Evolutionary conservation across 2,329 filamentous ascomycete genomes (phyloP).

Genomic region (Pseudogymnoascus sp.): DNA sequence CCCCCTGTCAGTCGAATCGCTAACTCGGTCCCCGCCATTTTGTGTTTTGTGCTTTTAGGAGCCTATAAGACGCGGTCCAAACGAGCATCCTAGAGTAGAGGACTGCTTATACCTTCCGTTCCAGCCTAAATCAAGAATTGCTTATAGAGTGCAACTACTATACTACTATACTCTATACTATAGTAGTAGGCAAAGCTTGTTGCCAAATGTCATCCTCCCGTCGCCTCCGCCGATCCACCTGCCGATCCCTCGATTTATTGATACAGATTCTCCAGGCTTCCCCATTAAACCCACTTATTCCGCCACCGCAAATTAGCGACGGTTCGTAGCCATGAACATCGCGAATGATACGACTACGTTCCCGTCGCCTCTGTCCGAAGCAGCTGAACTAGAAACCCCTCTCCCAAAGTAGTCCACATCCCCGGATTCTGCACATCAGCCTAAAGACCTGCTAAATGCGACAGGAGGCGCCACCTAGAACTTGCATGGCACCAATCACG

Average conservation of each 20-base stretch:
- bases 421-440: constrained; percentile 1
- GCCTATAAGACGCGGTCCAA: too few relatives aligned
- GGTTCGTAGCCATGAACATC: not conserved
- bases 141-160: not conserved
- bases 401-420: not conserved
- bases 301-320: constrained; percentile 5
- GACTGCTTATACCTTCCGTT: not conserved
- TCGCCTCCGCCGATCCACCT: not conserved
- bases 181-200: constrained; percentile 1
- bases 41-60: too few relatives aligned
- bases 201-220: not conserved
- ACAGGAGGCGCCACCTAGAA: not conserved
- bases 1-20: not conserved
- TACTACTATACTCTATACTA: not conserved
- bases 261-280: not conserved
- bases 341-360: not conserved
- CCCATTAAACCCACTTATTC: not conserved
- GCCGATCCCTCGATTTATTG: constrained; percentile 3
- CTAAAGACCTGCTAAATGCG: not conserved
- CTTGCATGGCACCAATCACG: not conserved
- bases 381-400: not conserved
- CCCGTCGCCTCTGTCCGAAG: not conserved
- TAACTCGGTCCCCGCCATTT: not conserved
- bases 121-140: not conserved
- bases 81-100: too few relatives aligned